Evolutionary conservation across 495 filamentous ascomycete genomes (phyloP), one percentile per base, ranked within the genome.

Genomic region (Aspergillus taichungensis): DNA sequence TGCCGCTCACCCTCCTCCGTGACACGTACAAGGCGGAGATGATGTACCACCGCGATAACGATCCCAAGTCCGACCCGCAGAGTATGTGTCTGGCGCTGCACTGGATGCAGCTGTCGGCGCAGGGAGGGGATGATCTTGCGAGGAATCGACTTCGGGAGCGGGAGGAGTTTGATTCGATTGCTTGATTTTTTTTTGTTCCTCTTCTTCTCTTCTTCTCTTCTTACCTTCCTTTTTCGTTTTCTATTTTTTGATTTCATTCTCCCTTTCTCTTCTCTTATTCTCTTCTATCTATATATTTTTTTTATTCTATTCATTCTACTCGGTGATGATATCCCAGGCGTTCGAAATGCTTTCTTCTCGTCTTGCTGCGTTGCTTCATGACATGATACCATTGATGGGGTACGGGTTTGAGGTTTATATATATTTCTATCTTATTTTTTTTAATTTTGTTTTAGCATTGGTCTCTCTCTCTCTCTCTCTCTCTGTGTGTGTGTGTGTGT

Each of bases 21-120:
- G 90, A 96, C 57, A 89, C 90, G 0, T 98, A 96, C 69, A 91
- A 90, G 66, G 82, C 84, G 41, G 82, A 90, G 52, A 80, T 89
- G 66, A 87, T 91, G 75, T 84, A 88, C 45, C 62, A 60, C 9
- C 64, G 66, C 29, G 66, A 64, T 9, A 66, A 69, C 32, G 66
- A 70, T 44, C 79, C 82, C 37, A 74, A 74, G 47, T 73, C 75
- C 36, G 89, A 98, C 58, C 88, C 92, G 12, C 81, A 84, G 38
- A 88, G 88, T 8, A 95, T 98, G 85, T 95, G 91, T 57, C 75
- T 96, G 43, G 91, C 94, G 4, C 84, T 95, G 57, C 92, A 98
- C 68, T 98, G 92, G 92, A 97, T 97, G 92, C 88, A 89, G 69
- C 69, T 90, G 49, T 88, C 87, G 34, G 84, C 87, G 46, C 78